Evolutionary conservation across 108 stramenopile genomes (phyloP).

Genomic region (Cylindrotheca closterium): DNA sequence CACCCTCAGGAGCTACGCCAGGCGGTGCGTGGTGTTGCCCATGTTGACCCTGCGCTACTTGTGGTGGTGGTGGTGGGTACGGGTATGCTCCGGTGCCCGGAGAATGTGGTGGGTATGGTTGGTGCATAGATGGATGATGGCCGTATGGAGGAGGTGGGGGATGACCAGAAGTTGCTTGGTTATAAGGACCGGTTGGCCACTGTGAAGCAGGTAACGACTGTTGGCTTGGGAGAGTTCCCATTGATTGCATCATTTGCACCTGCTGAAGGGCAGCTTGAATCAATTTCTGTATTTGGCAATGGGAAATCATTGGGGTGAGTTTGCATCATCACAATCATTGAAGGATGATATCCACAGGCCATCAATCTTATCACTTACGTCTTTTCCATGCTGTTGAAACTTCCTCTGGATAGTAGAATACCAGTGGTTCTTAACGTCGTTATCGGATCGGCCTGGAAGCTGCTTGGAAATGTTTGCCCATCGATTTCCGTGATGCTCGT

Average conservation of each 20-base stretch:
- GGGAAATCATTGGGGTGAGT: no score
- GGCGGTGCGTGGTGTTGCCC: conserved; percentile 25
- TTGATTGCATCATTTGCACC: conserved; percentile 63
- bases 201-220: conserved; percentile 33
- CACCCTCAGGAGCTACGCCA: conserved; percentile 10
- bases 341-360: no score
- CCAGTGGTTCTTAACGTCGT: conserved; percentile 97
- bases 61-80: conserved; percentile 36
- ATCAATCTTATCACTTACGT: conserved; percentile 39
- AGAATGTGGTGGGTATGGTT: conserved; percentile 28
- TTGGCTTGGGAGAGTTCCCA: conserved; percentile 50
- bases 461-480: conserved; percentile 92
- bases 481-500: conserved; percentile 82
- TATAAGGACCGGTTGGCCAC: conserved; percentile 45
- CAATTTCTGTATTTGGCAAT: conserved; percentile 50
- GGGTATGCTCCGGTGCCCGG: conserved; percentile 24
- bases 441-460: conserved; percentile 96
- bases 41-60: no score
- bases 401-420: conserved; percentile 85
- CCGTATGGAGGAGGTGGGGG: conserved; percentile 29
- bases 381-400: conserved; percentile 78
- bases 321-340: background rate
- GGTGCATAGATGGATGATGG: conserved; percentile 32
- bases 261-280: conserved; percentile 73
- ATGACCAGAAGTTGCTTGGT: conserved; percentile 36